Evolutionary conservation across 805 yeast species (phyloP).

Genomic region (Metschnikowia gruessii): DNA sequence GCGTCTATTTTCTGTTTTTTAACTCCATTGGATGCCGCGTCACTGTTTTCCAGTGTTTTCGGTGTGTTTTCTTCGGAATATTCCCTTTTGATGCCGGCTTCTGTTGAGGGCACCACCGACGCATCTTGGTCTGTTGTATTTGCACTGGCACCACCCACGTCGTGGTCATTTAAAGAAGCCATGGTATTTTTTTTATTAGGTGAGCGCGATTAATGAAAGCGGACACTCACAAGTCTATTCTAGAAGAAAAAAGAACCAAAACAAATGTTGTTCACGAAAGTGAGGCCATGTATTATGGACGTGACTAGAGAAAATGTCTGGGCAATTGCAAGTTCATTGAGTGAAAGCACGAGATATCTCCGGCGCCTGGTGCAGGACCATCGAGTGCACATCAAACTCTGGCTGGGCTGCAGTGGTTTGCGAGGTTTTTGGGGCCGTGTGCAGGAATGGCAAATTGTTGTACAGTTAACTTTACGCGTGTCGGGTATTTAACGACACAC

Average conservation of each 20-base stretch:
- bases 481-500: not conserved
- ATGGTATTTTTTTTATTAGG: not conserved
- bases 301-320: not conserved
- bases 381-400: not conserved
- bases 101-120: not conserved
- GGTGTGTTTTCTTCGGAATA: not conserved
- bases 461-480: not conserved
- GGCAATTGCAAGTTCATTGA: conserved; percentile 3
- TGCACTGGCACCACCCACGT: not conserved
- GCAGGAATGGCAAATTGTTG: no score
- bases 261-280: not conserved
- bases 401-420: not conserved
- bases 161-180: not conserved
- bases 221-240: not conserved
- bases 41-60: not conserved
- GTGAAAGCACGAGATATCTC: conserved; percentile 9
- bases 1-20: conserved; percentile 9
- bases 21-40: not conserved
- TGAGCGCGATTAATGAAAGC: not conserved
- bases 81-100: not conserved
- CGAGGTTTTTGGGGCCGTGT: no score
- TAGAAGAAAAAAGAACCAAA: not conserved
- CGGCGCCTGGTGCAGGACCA: conserved; percentile 3
- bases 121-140: not conserved
- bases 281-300: not conserved